Evolutionary conservation across 2,329 filamentous ascomycete genomes (phyloP).

Genomic region (Endoconidiophora polonica): DNA sequence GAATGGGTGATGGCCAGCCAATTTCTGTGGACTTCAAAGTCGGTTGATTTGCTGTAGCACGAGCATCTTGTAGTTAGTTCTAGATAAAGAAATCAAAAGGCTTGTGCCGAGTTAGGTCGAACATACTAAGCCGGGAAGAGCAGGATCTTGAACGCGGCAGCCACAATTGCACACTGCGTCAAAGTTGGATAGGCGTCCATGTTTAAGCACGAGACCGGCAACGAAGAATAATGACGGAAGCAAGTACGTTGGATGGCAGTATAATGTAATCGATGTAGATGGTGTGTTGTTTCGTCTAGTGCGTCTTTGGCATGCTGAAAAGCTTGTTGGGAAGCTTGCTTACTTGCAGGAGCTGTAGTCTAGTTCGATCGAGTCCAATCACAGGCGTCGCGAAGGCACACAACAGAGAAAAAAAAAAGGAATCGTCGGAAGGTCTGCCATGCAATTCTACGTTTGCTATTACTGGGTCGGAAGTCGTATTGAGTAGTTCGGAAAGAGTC

Average conservation of each 20-base stretch:
- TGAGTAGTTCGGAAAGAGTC: too few relatives aligned
- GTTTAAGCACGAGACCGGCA: slow-evolving; percentile 14
- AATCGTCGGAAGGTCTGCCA: not conserved
- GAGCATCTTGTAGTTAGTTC: slow-evolving; percentile 1
- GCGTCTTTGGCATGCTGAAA: not conserved
- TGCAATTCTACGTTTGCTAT: too few relatives aligned
- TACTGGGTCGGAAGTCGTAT: too few relatives aligned
- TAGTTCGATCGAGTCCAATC: not conserved
- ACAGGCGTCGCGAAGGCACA: not conserved
- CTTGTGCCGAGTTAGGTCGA: not conserved
- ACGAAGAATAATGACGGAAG: not conserved
- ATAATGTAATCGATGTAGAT: not conserved
- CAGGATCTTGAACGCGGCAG: slow-evolving; percentile 77
- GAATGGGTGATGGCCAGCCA: slow-evolving; percentile 95
- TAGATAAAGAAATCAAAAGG: not conserved
- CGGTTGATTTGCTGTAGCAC: slow-evolving; percentile 71
- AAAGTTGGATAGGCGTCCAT: slow-evolving; percentile 86
- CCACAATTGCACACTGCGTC: slow-evolving; percentile 69
- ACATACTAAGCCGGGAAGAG: slow-evolving; percentile 89
- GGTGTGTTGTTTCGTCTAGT: not conserved
- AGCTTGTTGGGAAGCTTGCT: not conserved
- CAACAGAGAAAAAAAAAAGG: not conserved
- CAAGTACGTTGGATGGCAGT: not conserved
- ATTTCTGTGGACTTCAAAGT: slow-evolving; percentile 97
- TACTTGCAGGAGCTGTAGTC: not conserved